Base-by-base conservation (phyloP, 2,329 filamentous ascomycete species). In the Colletotrichum lentis region DNA sequence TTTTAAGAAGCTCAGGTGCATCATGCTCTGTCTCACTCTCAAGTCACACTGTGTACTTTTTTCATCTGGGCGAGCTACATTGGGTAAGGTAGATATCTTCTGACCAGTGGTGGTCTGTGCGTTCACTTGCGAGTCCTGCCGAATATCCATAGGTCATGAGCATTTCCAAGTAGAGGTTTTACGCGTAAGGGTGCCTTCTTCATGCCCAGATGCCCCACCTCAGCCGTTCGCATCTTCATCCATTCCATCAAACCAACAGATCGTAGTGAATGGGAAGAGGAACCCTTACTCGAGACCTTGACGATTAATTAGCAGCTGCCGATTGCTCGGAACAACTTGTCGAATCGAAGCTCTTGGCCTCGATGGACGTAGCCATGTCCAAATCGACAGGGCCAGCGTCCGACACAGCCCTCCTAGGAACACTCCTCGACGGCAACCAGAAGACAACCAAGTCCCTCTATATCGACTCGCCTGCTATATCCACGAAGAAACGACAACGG, bases 371-470 rank as follows among this genome's bases (percentile, higher is more conserved):
- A 56, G 73, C 77, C 54, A 72, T 77, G 58, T 73, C 76, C 39
- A 71, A 72, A 64, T 22, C 52, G 50, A 52, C 5, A 14, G 70
- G 71, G 55, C 69, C 71, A 53, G 41, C 71, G 16, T 64, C 69
- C 39, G 63, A 69, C 49, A 56, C 69, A 27, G 73, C 75, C 65
- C 73, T 72, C 71, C 75, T 83, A n/a, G 74, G 79, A 70, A 65
- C 70, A 3, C 75, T 83, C 31, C 74, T 83, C 67, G 74, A 77
- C 61, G 76, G 77, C 72, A 84, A 83, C 70, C 79, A 80, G 22
- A 80, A 78, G 70, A 75, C 76, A 70, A 74, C 81, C 22, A 77
- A 79, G 71, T 73, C 78, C 16, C 74, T 83, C 58, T 84, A 80
- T 71, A 73, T 77, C 67, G 77, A 73, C 64, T 72, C 73, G 8